A percentile compares a stretch with the other conserved stretches of the same genome.
phyloP scores from a whole-genome alignment of 2,329 filamentous ascomycete genomes.

The Coniochaeta hoffmannii region DNA sequence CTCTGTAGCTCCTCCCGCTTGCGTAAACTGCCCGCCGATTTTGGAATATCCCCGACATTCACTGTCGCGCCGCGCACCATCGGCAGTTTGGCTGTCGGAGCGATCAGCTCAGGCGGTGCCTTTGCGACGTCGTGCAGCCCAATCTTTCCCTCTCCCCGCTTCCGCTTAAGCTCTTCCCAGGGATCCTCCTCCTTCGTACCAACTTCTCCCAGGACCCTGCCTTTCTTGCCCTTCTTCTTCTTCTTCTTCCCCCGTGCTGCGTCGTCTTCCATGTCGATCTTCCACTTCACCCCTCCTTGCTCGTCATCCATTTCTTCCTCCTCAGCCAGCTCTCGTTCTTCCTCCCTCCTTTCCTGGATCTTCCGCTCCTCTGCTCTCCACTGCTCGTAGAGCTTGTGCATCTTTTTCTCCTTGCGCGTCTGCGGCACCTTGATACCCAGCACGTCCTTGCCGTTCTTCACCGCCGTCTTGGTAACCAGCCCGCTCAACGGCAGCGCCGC shows the following conservation, averaged over 20 bases:
- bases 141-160: conserved; percentile 48
- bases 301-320: conserved; percentile 55
- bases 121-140: conserved; percentile 55
- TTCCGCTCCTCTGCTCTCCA: conserved; percentile 62
- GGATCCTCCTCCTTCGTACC: conserved; percentile 55
- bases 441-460: conserved; percentile 54
- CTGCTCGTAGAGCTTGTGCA: conserved; percentile 74
- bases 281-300: conserved; percentile 39
- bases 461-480: conserved; percentile 55
- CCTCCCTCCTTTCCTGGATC: conserved; percentile 55
- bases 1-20: conserved; percentile 66
- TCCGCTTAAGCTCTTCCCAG: conserved; percentile 66
- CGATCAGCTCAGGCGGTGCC: conserved; percentile 68
- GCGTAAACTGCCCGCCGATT: conserved; percentile 61
- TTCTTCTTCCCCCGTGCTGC: conserved; percentile 33
- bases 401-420: conserved; percentile 78
- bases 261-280: conserved; percentile 35
- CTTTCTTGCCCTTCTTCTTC: conserved; percentile 36
- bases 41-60: conserved; percentile 62
- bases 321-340: conserved; percentile 57
- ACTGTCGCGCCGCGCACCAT: conserved; percentile 57
- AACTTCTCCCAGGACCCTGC: conserved; percentile 30
- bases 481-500: conserved; percentile 71
- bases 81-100: conserved; percentile 52
- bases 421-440: conserved; percentile 58